phyloP scores from a whole-genome alignment of 805 yeast genomes.

The Huiozyma sinensis region DNA sequence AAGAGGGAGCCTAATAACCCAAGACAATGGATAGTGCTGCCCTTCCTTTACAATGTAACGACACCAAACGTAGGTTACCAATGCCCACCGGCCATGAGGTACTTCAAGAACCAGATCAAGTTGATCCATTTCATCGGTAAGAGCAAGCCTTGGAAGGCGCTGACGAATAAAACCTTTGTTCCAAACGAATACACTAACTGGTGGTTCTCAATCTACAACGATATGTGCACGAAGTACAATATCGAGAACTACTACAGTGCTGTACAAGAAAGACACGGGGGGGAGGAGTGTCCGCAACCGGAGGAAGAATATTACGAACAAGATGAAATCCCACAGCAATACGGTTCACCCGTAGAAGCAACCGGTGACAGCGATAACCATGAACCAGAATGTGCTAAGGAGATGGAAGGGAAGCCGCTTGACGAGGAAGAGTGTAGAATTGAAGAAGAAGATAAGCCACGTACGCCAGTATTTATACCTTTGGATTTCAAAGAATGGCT shows the following conservation, averaged over 20 bases:
- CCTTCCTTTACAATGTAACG: conserved; percentile 81
- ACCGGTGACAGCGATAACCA: background rate
- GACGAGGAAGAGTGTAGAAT: background rate
- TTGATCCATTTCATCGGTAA: conserved; percentile 61
- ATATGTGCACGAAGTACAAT: conserved; percentile 6
- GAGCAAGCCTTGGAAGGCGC: conserved; percentile 43
- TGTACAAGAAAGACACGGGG: background rate
- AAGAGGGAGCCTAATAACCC: conserved; percentile 1
- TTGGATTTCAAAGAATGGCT: conserved; percentile 11
- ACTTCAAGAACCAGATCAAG: conserved; percentile 36
- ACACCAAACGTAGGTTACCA: conserved; percentile 53
- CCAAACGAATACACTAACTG: conserved; percentile 7
- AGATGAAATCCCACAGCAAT: background rate
- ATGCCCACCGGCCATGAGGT: conserved; percentile 56
- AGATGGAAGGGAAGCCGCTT: background rate
- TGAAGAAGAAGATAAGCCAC: conserved; percentile 2
- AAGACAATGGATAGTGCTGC: conserved; percentile 53
- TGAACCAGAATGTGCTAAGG: background rate
- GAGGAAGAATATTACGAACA: background rate
- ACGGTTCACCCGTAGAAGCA: background rate
- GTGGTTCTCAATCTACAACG: conserved; percentile 13
- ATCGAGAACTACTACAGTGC: background rate
- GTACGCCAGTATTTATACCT: conserved; percentile 5
- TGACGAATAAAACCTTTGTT: conserved; percentile 3
- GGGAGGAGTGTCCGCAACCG: background rate